Evolutionary conservation across 2,329 filamentous ascomycete genomes (phyloP).

Genomic region (Pyrenophora teres): DNA sequence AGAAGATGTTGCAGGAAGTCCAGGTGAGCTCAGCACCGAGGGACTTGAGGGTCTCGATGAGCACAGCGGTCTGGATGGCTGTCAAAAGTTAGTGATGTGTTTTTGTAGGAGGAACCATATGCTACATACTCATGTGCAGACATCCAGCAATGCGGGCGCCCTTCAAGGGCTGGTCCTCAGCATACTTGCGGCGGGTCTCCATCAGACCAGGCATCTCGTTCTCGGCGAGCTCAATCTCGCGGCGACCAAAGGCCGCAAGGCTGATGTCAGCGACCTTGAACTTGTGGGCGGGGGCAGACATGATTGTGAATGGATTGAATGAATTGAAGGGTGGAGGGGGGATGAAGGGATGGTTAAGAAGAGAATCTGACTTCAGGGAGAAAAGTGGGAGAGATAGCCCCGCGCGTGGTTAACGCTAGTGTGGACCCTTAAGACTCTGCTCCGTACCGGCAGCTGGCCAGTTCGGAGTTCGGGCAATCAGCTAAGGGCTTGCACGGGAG

Average conservation of each 20-base stretch:
- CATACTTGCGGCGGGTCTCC: conserved; percentile 91
- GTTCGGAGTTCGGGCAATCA: not conserved
- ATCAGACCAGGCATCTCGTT: conserved; percentile 94
- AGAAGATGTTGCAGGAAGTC: conserved; percentile 99
- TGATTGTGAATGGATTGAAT: conserved; percentile 47
- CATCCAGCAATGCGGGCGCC: conserved; percentile 97
- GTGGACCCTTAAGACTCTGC: conserved; percentile 13
- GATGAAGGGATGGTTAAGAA: conserved; percentile 19
- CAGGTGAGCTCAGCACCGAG: conserved; percentile 99
- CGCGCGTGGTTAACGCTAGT: conserved; percentile 15
- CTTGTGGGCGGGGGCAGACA: conserved; percentile 81
- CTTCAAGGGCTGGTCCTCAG: conserved; percentile 86
- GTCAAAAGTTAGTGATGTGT: conserved; percentile 20
- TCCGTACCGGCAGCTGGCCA: conserved; percentile 11
- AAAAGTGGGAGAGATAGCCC: conserved; percentile 21
- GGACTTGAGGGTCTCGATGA: conserved; percentile 94
- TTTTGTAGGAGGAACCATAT: not conserved
- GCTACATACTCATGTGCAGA: conserved; percentile 84
- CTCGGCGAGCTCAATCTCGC: conserved; percentile 98
- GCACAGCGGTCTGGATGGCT: conserved; percentile 97
- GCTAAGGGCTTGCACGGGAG: not conserved
- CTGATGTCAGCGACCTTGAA: conserved; percentile 99
- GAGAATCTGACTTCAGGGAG: conserved; percentile 12
- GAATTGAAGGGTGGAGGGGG: conserved; percentile 13
- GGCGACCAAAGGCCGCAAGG: conserved; percentile 96